Evolutionary conservation across 2,329 filamentous ascomycete genomes (phyloP).

Genomic region (Zopfia rhizophila): DNA sequence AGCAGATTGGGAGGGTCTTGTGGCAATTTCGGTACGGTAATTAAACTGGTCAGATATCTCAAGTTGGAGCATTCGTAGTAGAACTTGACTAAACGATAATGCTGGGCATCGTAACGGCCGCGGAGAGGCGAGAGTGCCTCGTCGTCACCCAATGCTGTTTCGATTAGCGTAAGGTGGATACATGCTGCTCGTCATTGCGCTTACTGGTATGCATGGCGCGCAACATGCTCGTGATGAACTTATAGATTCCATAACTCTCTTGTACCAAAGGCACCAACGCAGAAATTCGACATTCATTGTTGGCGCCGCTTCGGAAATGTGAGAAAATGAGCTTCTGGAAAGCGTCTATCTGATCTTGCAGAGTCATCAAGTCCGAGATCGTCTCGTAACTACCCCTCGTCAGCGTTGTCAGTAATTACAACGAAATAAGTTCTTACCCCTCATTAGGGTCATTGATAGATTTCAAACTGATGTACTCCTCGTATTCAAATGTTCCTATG

Average conservation of each 20-base stretch:
- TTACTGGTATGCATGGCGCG: conserved; percentile 95
- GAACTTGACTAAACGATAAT: conserved; percentile 95
- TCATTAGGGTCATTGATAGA: conserved; percentile 99
- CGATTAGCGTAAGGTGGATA: conserved; percentile 15
- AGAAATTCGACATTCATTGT: conserved; percentile 97
- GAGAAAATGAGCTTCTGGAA: conserved; percentile 99
- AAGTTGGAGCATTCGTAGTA: conserved; percentile 99
- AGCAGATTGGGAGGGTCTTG: conserved; percentile 92
- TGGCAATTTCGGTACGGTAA: conserved; percentile 94
- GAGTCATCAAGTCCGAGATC: conserved; percentile 93
- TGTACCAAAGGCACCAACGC: conserved; percentile 92
- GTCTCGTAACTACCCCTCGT: conserved; percentile 74
- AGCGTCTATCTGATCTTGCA: conserved; percentile 98
- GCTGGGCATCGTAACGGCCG: conserved; percentile 90
- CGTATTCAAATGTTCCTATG: conserved; percentile 88
- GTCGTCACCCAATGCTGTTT: conserved; percentile 84
- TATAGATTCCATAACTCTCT: conserved; percentile 99
- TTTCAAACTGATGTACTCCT: conserved; percentile 98
- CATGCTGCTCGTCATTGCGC: conserved; percentile 43
- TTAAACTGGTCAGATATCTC: conserved; percentile 93
- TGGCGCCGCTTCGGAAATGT: conserved; percentile 88
- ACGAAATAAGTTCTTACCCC: conserved; percentile 68
- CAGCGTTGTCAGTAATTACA: conserved; percentile 10
- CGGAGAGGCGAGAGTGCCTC: conserved; percentile 91
- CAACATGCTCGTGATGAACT: conserved; percentile 99